Base-by-base conservation (phyloP, 257 asterid species). In the Capsicum chinense region DNA sequence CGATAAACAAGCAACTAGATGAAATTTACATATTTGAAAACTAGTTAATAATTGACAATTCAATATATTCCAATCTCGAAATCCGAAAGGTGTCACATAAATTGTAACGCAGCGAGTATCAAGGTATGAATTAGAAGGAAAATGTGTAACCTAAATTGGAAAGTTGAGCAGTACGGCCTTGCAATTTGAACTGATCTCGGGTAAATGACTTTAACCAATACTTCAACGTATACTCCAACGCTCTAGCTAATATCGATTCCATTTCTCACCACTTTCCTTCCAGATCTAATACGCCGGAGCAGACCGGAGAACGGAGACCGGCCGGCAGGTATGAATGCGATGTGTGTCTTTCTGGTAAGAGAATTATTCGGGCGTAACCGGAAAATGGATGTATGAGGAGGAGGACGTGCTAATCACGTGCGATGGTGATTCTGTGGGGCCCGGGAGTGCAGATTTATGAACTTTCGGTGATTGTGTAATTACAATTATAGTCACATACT, bases 121-220 rank as follows among this genome's bases (percentile, higher is more conserved):
- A 67, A 67, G 17, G 26, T 56, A 26, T 5, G 5, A 67, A 67
- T 35, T 33, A 9, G 70, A 26, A 63, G 16, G 5, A 11, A 7
- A 59, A 64, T 10, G 13, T 52, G 3, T 12, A 69, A 96, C 99
- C 98, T 91, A 96, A 88, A 93, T 97, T 92, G 11, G 94, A 96
- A 76, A 97, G 98, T 56, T 93, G 98, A 0, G 87, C 98, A 9
- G 93, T 91, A 52, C 95, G 97, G 3, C 99, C 99, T 85, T 95
- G 97, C 90, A 95, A 90, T 89, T 95, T 97, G 90, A 95, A 95
- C 93, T 97, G 98, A 93, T 97, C 98, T 89, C 99, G 89, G 83
- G 90, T 87, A 91, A 95, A 97, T 0, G 99, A 94, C 89, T 92
- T 97, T 86, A 97, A 86, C 98, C 98, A 97, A 85, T 97, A 97